phyloP scores from a whole-genome alignment of 106 monocot genomes.

The Dioscorea dumetorum region DNA sequence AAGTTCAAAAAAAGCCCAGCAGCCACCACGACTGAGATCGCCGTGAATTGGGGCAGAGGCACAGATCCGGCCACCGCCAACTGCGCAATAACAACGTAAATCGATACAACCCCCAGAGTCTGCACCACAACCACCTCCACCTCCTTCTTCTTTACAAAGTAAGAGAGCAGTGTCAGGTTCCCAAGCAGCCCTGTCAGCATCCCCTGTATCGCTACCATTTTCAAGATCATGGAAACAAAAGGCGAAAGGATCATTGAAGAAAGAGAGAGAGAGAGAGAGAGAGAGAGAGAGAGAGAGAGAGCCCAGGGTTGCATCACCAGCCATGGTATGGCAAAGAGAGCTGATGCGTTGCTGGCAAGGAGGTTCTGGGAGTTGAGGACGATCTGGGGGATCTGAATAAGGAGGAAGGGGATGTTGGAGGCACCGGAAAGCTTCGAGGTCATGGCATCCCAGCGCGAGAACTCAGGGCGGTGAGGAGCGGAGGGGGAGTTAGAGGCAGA shows the following conservation, averaged over 20 bases:
- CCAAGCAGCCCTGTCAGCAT: slow-evolving; percentile 30
- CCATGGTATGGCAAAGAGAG: slow-evolving; percentile 26
- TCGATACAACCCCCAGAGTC: slow-evolving; percentile 32
- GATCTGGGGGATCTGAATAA: slow-evolving; percentile 33
- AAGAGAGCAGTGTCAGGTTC: slow-evolving; percentile 29
- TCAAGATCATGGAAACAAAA: not conserved
- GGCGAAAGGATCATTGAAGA: not conserved
- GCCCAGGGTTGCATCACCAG: slow-evolving; percentile 6
- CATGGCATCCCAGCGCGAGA: slow-evolving; percentile 19
- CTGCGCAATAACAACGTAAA: slow-evolving; percentile 22
- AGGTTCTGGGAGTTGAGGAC: slow-evolving; percentile 22
- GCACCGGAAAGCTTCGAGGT: slow-evolving; percentile 23
- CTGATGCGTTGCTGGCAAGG: slow-evolving; percentile 15
- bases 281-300: no score
- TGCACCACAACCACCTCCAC: slow-evolving; percentile 28
- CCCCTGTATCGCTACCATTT: slow-evolving; percentile 8
- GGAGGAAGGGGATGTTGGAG: slow-evolving; percentile 25
- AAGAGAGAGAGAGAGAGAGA: no score
- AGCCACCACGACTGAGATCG: slow-evolving; percentile 16
- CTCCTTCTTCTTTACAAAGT: slow-evolving; percentile 39
- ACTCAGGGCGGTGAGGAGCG: not conserved
- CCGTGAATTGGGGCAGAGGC: slow-evolving; percentile 15
- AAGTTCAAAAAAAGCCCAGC: slow-evolving; percentile 27
- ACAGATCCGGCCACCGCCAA: slow-evolving; percentile 31
- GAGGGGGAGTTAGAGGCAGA: not conserved